Percentiles rank a stretch among this genome's conserved stretches.
These are phyloP conservation scores for Phycomyces nitens DNA, from an alignment of 192 early-diverging fungal species.

Conservation along the genomic window DNA sequence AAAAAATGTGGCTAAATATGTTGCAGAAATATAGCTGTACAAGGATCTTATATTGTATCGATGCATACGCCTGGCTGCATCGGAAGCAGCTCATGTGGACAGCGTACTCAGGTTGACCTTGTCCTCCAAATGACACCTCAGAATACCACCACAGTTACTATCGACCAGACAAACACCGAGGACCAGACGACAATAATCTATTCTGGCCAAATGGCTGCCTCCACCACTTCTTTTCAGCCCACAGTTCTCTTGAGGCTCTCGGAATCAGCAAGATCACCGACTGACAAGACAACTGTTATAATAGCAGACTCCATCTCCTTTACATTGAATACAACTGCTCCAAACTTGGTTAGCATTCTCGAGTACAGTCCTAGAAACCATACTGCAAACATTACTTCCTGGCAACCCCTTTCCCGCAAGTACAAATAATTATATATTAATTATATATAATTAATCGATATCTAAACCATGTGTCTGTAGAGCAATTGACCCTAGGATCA, in stretches of 20 bases:
- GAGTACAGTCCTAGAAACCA: conserved; percentile 21
- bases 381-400: conserved; percentile 9
- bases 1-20: background rate
- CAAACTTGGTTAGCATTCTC: conserved; percentile 23
- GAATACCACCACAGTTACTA: background rate
- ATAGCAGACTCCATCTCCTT: conserved; percentile 31
- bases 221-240: conserved; percentile 14
- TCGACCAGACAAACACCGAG: conserved; percentile 25
- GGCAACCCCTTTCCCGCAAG: conserved; percentile 23
- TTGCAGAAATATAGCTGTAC: conserved; percentile 24
- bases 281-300: conserved; percentile 8
- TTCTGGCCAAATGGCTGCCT: conserved; percentile 14
- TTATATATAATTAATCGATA: no score
- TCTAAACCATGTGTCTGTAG: background rate
- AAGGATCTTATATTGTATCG: conserved; percentile 30
- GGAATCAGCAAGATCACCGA: conserved; percentile 10
- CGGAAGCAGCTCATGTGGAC: conserved; percentile 15
- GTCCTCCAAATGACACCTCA: conserved; percentile 14
- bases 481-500: conserved; percentile 45
- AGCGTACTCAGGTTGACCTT: conserved; percentile 30
- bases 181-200: conserved; percentile 23
- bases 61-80: conserved; percentile 33
- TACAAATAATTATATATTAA: background rate
- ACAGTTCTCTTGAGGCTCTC: conserved; percentile 12
- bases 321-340: conserved; percentile 16